Percentiles rank a stretch among this genome's conserved stretches.
Conservation (phyloP, 225 moss, liverwort and hornwort species). For the Lunularia cruciata region DNA sequence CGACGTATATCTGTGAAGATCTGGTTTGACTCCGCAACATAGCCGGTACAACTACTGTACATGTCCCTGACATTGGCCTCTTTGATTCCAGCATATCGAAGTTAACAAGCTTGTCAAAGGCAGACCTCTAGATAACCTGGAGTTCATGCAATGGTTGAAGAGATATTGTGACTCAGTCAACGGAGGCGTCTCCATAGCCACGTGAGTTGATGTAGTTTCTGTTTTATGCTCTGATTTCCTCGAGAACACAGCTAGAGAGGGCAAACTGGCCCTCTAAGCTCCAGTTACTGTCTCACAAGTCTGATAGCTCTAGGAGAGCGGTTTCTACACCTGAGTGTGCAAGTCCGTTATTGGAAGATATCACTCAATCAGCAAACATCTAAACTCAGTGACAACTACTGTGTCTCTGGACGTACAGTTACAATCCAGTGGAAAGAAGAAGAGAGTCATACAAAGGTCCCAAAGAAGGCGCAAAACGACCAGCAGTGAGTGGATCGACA, state of each 20-base stretch:
- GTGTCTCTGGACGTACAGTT: constrained; percentile 51
- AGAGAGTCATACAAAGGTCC: constrained; percentile 77
- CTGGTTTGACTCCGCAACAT: too few relatives aligned
- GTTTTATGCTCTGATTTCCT: not conserved
- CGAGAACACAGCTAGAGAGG: too few relatives aligned
- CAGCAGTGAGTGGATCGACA: constrained; percentile 43
- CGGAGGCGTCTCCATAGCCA: constrained; percentile 44
- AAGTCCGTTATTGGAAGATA: too few relatives aligned
- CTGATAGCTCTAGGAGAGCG: too few relatives aligned
- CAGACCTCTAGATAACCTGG: constrained; percentile 90
- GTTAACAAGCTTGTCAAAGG: constrained; percentile 95
- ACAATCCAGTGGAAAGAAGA: constrained; percentile 86
- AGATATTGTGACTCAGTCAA: constrained; percentile 91
- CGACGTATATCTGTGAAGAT: too few relatives aligned
- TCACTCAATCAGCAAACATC: too few relatives aligned
- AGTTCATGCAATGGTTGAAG: constrained; percentile 99
- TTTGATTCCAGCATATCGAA: constrained; percentile 62
- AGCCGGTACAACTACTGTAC: too few relatives aligned
- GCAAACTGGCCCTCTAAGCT: too few relatives aligned
- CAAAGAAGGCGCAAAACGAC: constrained; percentile 66
- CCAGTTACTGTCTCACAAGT: too few relatives aligned
- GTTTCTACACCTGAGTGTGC: too few relatives aligned
- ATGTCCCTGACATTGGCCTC: not conserved
- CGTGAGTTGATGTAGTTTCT: constrained; percentile 30
- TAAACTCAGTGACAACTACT: not conserved